Percentiles rank a stretch among this genome's conserved stretches.
These are phyloP conservation scores for Cyphellophora attinorum DNA, from an alignment of 2,329 filamentous ascomycete genomes.

Conservation along the genomic window DNA sequence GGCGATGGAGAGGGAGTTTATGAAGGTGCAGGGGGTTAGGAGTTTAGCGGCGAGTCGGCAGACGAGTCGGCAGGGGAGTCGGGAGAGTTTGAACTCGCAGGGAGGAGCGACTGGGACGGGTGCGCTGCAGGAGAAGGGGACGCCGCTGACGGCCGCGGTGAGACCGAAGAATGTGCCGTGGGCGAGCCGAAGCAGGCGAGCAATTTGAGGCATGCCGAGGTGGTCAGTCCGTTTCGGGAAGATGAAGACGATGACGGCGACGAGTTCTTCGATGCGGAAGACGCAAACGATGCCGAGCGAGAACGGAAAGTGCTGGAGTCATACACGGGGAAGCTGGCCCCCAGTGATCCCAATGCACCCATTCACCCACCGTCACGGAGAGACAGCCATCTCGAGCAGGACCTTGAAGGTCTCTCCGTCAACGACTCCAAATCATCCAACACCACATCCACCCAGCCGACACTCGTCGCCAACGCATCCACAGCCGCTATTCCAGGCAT, in stretches of 20 bases:
- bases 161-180: slow-evolving; percentile 6
- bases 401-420: background rate
- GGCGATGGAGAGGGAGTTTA: slow-evolving; percentile 58
- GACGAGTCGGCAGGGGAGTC: slow-evolving; percentile 11
- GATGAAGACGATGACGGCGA: slow-evolving; percentile 28
- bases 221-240: slow-evolving; percentile 1
- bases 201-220: slow-evolving; percentile 10
- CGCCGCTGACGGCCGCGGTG: slow-evolving; percentile 3
- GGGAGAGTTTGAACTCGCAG: slow-evolving; percentile 11
- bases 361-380: too few relatives aligned
- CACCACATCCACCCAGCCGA: slow-evolving; percentile 1
- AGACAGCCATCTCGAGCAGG: background rate
- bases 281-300: slow-evolving; percentile 26
- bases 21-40: slow-evolving; percentile 20
- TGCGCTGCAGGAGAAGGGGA: slow-evolving; percentile 8
- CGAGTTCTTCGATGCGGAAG: slow-evolving; percentile 49
- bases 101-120: too few relatives aligned
- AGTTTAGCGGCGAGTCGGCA: slow-evolving; percentile 10
- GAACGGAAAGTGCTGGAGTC: background rate
- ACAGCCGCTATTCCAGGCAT: slow-evolving; percentile 16
- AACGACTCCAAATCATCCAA: slow-evolving; percentile 6
- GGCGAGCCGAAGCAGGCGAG: slow-evolving; percentile 11
- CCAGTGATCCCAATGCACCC: background rate
- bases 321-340: background rate
- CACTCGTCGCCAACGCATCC: background rate